These are phyloP conservation scores for Teratosphaeria gauchensis DNA, from an alignment of 2,329 filamentous ascomycete species.

Conservation along the genomic window DNA sequence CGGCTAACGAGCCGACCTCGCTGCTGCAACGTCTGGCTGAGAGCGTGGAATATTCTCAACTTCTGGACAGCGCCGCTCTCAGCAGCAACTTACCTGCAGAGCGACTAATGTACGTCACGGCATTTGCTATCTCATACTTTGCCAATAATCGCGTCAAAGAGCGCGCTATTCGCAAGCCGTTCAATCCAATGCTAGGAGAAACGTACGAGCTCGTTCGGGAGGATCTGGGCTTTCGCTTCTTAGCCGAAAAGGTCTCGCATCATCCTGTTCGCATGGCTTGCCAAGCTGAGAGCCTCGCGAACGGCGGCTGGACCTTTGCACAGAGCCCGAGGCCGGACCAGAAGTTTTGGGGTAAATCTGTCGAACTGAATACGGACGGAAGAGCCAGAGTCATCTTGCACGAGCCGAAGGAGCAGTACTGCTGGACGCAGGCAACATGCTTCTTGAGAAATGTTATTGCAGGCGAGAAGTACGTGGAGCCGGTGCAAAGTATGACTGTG, in stretches of 20 bases:
- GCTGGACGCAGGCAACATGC: constrained; percentile 77
- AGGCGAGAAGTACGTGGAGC: constrained; percentile 96
- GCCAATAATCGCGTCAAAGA: constrained; percentile 77
- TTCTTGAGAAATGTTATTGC: constrained; percentile 95
- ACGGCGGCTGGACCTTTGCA: constrained; percentile 71
- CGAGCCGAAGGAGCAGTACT: constrained; percentile 63
- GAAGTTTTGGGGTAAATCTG: constrained; percentile 98
- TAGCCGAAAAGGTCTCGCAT: constrained; percentile 94
- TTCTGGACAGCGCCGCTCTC: constrained; percentile 64
- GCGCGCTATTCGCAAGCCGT: constrained; percentile 86
- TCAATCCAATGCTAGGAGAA: constrained; percentile 93
- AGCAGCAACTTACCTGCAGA: constrained; percentile 41
- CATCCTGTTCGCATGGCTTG: constrained; percentile 86
- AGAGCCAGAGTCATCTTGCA: constrained; percentile 71
- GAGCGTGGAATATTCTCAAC: constrained; percentile 77
- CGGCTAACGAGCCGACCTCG: constrained; percentile 86
- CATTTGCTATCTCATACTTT: constrained; percentile 83
- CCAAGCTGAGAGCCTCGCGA: constrained; percentile 60
- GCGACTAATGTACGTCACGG: constrained; percentile 73
- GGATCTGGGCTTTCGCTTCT: constrained; percentile 75
- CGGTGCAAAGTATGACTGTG: constrained; percentile 80
- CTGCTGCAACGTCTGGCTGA: constrained; percentile 82
- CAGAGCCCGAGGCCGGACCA: constrained; percentile 84
- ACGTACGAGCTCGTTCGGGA: constrained; percentile 87
- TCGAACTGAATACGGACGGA: constrained; percentile 87